Evolutionary conservation across 768 basidiomycete genomes (phyloP).

Genomic region (Coprinellus micaceus): DNA sequence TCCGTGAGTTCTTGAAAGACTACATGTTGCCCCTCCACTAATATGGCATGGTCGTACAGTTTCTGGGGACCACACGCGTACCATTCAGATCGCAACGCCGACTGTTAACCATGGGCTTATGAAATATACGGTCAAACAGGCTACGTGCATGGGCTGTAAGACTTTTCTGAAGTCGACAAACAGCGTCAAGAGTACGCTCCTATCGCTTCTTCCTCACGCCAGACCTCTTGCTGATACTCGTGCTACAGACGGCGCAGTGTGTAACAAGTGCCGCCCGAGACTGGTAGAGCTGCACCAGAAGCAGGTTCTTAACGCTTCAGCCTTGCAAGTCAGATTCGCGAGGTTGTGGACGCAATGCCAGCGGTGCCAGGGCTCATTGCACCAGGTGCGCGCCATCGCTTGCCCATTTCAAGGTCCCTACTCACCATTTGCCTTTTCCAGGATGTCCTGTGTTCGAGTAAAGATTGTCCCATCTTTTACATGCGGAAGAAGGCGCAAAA

Average conservation of each 20-base stretch:
- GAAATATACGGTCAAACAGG: conserved; percentile 97
- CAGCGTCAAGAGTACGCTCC: conserved; percentile 59
- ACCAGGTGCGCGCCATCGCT: conserved; percentile 55
- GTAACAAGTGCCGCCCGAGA: conserved; percentile 84
- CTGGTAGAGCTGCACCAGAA: conserved; percentile 92
- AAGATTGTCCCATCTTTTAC: conserved; percentile 98
- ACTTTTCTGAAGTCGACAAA: conserved; percentile 79
- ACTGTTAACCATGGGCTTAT: conserved; percentile 88
- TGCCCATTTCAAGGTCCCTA: not conserved
- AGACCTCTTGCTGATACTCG: not conserved
- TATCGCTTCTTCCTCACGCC: not conserved
- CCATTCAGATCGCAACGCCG: conserved; percentile 95
- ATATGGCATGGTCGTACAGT: conserved; percentile 44
- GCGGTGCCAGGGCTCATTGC: conserved; percentile 95
- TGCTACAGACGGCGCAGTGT: conserved; percentile 81
- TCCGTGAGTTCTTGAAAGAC: conserved; percentile 44
- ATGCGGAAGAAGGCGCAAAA: conserved; percentile 98
- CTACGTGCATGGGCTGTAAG: conserved; percentile 94
- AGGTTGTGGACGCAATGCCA: conserved; percentile 99
- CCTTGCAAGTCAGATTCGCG: conserved; percentile 86
- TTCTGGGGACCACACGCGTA: conserved; percentile 92
- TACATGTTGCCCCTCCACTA: conserved; percentile 2
- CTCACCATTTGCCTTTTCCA: conserved; percentile 25
- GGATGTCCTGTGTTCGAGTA: conserved; percentile 96
- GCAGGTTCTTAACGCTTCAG: conserved; percentile 71